Evolutionary conservation across 164 flowering plant genomes (phyloP), one percentile per base, ranked within the genome.

Genomic region (Santalum album): DNA sequence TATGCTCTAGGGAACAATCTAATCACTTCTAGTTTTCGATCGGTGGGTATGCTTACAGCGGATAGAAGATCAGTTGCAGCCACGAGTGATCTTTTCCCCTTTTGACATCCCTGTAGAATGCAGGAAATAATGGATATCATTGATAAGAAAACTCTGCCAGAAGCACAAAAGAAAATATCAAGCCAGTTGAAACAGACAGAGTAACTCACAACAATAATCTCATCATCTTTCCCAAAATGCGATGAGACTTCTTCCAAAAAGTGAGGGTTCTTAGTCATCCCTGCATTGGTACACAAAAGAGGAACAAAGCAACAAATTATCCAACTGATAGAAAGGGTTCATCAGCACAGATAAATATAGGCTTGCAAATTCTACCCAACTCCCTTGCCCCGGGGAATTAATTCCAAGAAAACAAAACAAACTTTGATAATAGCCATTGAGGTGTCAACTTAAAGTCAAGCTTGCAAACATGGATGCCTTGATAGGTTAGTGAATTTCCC

Each of bases 51-150:
- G 67, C 95, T 80, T 76, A 88, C 98, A 62, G 90, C 84, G 62
- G 81, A 63, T 24, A 70, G 36, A 32, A 91, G 91, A 62, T 81
- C 96, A 44, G 82, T 58, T 1, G 87, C 92, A 52, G 96, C 98
- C 90, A 88, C 81, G 3, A 86, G 56, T 21, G 98, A 91, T 58
- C 92, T 79, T 49, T 78, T 86, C 45, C 98, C 98, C 52, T 54
- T 59, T 61, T 77, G 88, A 67, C 96, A 88, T 14, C 92, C 96
- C 98, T 91, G 83, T 48, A 20, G 34, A 49, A 65, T 16, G 12
- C 53, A 57, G 39, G 5, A 57, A 32, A 26, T 58, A 47, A 29
- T 48, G 7, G 27, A 1, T 21, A 19, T 27, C 1, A 24, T 15
- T 12, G 17, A 6, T 32, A 45, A 24, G 14, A 23, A 9, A 48